phyloP scores from a whole-genome alignment of 768 basidiomycete species.

The Podaxis carcinomalis region DNA sequence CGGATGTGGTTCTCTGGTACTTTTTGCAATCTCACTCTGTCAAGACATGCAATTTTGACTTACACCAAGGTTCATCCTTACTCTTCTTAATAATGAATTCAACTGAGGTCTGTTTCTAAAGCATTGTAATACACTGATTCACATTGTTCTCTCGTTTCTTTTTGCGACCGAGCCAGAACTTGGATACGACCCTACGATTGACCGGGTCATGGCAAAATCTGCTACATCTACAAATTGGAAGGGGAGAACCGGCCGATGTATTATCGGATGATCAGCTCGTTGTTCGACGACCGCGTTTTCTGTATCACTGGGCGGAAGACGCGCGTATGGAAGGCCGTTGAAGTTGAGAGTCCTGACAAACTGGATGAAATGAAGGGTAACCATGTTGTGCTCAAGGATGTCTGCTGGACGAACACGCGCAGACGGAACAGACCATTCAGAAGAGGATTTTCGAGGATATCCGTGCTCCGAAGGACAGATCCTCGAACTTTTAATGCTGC shows the following conservation, averaged over 20 bases:
- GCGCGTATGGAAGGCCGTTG: constrained; percentile 12
- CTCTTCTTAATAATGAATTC: neutral
- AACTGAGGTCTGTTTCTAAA: neutral
- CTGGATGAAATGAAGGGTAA: neutral
- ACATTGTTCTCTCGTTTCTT: too few relatives aligned
- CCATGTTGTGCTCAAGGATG: constrained; percentile 15
- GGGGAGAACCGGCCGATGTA: neutral
- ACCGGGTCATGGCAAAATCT: too few relatives aligned
- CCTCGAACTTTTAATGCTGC: too few relatives aligned
- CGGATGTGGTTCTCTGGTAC: constrained; percentile 2
- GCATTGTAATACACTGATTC: too few relatives aligned
- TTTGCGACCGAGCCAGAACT: too few relatives aligned
- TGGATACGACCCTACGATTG: too few relatives aligned
- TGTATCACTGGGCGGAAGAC: constrained; percentile 11
- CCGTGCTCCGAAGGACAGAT: too few relatives aligned
- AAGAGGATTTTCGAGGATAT: too few relatives aligned
- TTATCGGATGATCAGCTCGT: neutral
- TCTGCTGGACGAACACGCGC: constrained; percentile 14
- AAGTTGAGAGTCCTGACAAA: neutral
- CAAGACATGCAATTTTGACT: neutral
- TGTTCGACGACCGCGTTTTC: neutral
- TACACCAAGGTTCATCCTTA: neutral
- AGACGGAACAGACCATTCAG: constrained; percentile 2
- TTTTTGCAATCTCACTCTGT: constrained; percentile 2
- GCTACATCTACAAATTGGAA: neutral